Percentiles rank a stretch among this genome's conserved stretches.
These are phyloP conservation scores for Malassezia dermatis DNA, from an alignment of 1,284 basidiomycete species.

Conservation along the genomic window DNA sequence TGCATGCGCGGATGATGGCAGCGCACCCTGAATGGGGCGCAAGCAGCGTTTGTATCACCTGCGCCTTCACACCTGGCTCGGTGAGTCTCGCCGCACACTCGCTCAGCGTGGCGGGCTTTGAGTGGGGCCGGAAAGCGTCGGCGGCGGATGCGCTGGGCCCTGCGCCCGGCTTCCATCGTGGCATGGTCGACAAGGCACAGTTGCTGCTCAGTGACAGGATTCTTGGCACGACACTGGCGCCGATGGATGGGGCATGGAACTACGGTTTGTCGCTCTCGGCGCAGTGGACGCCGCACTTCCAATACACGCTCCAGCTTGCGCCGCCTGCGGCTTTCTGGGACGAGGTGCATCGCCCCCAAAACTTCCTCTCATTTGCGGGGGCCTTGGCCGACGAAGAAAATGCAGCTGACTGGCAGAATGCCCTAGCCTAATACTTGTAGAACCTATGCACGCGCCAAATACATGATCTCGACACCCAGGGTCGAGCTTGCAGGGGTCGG, in stretches of 20 bases:
- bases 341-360: conserved; percentile 68
- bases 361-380: conserved; percentile 45
- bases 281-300: conserved; percentile 72
- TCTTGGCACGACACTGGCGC: conserved; percentile 43
- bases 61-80: conserved; percentile 94
- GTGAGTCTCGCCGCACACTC: conserved; percentile 88
- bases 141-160: conserved; percentile 57
- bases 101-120: conserved; percentile 80
- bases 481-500: neutral
- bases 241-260: conserved; percentile 35
- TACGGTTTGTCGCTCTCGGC: conserved; percentile 60
- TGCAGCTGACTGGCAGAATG: conserved; percentile 39
- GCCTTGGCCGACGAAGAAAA: conserved; percentile 21
- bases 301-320: conserved; percentile 77
- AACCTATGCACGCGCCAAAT: conserved; percentile 1
- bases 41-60: conserved; percentile 81
- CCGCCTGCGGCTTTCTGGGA: conserved; percentile 91
- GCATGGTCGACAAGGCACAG: conserved; percentile 91
- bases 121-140: conserved; percentile 84
- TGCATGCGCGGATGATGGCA: conserved; percentile 91
- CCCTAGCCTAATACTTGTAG: conserved; percentile 25
- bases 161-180: conserved; percentile 73
- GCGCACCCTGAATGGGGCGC: conserved; percentile 90
- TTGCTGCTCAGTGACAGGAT: conserved; percentile 74
- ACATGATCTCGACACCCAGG: conserved; percentile 11